These are phyloP conservation scores for Polyplosphaeria fusca DNA, from an alignment of 495 filamentous ascomycete species.

Conservation along the genomic window DNA sequence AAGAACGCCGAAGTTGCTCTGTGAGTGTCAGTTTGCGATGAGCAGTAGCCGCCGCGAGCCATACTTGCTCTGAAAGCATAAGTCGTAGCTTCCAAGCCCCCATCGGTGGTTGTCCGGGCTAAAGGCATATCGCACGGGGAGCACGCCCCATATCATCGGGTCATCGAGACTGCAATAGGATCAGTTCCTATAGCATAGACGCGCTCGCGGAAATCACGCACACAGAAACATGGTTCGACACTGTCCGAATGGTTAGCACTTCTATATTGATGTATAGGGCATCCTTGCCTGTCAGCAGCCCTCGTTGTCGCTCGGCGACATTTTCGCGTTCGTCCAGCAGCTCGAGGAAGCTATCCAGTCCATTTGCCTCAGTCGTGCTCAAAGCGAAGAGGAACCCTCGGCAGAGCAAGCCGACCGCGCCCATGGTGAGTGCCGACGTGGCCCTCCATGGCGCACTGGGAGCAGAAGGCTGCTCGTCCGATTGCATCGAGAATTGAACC, in stretches of 20 bases:
- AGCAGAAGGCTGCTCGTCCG: constrained; percentile 31
- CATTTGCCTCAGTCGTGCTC: constrained; percentile 57
- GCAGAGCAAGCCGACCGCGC: constrained; percentile 36
- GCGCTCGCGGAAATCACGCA: constrained; percentile 60
- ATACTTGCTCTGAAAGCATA: constrained; percentile 76
- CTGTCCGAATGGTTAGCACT: no score
- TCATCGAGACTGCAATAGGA: constrained; percentile 71
- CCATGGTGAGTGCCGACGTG: constrained; percentile 36
- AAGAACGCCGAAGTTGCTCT: constrained; percentile 59
- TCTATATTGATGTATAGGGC: no score
- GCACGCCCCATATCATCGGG: constrained; percentile 84
- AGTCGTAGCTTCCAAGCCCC: constrained; percentile 86
- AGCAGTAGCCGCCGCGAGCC: not conserved
- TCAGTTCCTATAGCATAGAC: no score
- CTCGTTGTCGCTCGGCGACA: constrained; percentile 63
- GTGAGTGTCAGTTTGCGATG: not conserved
- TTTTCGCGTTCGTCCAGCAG: constrained; percentile 70
- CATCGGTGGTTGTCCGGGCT: constrained; percentile 74
- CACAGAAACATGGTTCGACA: constrained; percentile 95
- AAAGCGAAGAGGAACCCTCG: constrained; percentile 39
- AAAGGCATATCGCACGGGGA: constrained; percentile 68
- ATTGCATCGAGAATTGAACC: constrained; percentile 20
- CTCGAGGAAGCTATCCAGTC: constrained; percentile 71
- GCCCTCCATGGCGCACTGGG: constrained; percentile 37
- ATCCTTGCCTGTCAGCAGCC: constrained; percentile 75